Evolutionary conservation across 495 filamentous ascomycete genomes (phyloP).

Genomic region (Clavariopsis aquatica): DNA sequence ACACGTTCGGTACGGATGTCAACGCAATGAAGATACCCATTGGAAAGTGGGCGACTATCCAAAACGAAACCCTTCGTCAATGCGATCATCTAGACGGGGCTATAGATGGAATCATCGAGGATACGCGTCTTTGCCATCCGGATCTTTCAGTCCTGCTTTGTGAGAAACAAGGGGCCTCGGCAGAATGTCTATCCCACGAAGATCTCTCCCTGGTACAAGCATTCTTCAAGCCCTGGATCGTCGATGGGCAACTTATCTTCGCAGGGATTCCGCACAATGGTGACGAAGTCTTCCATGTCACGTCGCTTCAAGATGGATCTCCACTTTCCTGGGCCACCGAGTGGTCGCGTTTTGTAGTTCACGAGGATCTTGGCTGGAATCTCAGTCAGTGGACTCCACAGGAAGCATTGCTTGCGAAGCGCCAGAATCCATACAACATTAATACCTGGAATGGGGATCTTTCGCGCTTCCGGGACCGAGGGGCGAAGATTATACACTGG

Average conservation of each 20-base stretch:
- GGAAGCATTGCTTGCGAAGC: slow-evolving; percentile 39
- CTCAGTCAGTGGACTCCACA: slow-evolving; percentile 46
- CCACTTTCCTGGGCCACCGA: slow-evolving; percentile 30
- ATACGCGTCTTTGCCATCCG: slow-evolving; percentile 32
- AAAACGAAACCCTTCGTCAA: slow-evolving; percentile 37
- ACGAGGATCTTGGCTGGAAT: slow-evolving; percentile 52
- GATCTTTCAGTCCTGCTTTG: slow-evolving; percentile 32
- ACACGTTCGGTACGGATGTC: slow-evolving; percentile 48
- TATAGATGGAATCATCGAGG: slow-evolving; percentile 41
- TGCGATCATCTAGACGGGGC: slow-evolving; percentile 41
- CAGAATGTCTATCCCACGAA: slow-evolving; percentile 38
- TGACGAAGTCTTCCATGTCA: slow-evolving; percentile 10
- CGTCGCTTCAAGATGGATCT: slow-evolving; percentile 1
- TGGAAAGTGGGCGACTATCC: slow-evolving; percentile 32
- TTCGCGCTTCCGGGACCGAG: slow-evolving; percentile 21
- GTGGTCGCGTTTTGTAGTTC: slow-evolving; percentile 57
- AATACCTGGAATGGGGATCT: slow-evolving; percentile 49
- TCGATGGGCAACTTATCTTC: slow-evolving; percentile 40
- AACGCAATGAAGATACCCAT: slow-evolving; percentile 27
- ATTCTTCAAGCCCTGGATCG: slow-evolving; percentile 15
- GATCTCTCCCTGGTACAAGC: slow-evolving; percentile 14
- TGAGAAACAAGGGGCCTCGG: slow-evolving; percentile 1
- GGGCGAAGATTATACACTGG: slow-evolving; percentile 39
- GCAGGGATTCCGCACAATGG: slow-evolving; percentile 42
- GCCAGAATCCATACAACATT: slow-evolving; percentile 49